A percentile compares a stretch with the other conserved stretches of the same genome.
Conservation (phyloP, 1,284 basidiomycete genomes). For the Vanrija humicola region DNA sequence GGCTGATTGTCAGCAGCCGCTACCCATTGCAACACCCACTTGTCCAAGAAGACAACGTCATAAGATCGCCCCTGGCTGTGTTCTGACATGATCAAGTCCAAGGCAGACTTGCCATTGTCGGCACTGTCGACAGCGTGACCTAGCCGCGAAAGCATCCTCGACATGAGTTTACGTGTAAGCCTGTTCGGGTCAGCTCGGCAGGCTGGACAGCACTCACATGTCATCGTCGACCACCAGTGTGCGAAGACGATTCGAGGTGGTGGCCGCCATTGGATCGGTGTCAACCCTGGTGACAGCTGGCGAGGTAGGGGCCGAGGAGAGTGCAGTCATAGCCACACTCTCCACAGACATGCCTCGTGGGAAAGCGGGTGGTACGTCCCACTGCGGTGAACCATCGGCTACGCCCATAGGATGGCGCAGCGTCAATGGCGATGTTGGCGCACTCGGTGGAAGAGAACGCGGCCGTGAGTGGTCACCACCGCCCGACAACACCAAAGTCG, state of each 20-base stretch:
- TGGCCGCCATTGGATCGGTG: no score
- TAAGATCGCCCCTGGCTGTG: slow-evolving; percentile 7
- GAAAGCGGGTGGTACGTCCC: no score
- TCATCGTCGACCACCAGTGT: slow-evolving; percentile 33
- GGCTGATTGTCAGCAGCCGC: slow-evolving; percentile 22
- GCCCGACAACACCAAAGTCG: no score
- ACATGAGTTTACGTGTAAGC: slow-evolving; percentile 77
- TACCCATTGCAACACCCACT: background rate
- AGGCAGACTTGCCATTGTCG: slow-evolving; percentile 79
- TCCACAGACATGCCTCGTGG: no score
- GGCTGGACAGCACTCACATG: background rate
- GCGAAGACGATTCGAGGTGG: slow-evolving; percentile 13
- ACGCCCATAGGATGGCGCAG: no score
- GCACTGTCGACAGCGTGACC: slow-evolving; percentile 74
- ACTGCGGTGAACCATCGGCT: no score
- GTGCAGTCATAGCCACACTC: no score
- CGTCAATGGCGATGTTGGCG: no score
- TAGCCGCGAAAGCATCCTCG: slow-evolving; percentile 68
- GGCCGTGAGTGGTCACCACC: no score
- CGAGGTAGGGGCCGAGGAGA: no score
- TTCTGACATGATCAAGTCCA: slow-evolving; percentile 60
- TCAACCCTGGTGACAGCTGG: no score
- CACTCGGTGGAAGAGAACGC: no score
- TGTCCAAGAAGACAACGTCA: slow-evolving; percentile 16
- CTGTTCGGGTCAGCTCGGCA: slow-evolving; percentile 26